phyloP scores from a whole-genome alignment of 78 protist species.

The Dictyostelium discoideum region dicty_2.7 NC_007088.5:2483001-2483500 shows the following conservation, averaged over 20 bases:
- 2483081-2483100: slow-evolving; percentile 95
- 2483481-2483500: slow-evolving; percentile 79
- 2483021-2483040: background rate
- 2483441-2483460: slow-evolving; percentile 68
- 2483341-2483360: too few relatives aligned
- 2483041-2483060: slow-evolving; percentile 93
- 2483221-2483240: slow-evolving; percentile 67
- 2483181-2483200: slow-evolving; percentile 85
- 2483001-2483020: background rate
- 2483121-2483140: slow-evolving; percentile 95
- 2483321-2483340: too few relatives aligned
- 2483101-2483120: slow-evolving; percentile 94
- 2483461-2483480: slow-evolving; percentile 72
- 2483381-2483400: background rate
- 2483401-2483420: background rate
- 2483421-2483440: background rate
- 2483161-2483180: slow-evolving; percentile 61
- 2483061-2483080: slow-evolving; percentile 94
- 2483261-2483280: too few relatives aligned
- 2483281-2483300: too few relatives aligned
- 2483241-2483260: slow-evolving; percentile 80
- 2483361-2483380: too few relatives aligned
- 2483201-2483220: slow-evolving; percentile 97
- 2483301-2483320: too few relatives aligned
- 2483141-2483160: slow-evolving; percentile 87